phyloP scores from a whole-genome alignment of 177 flowering plant genomes.

The Tripterygium wilfordii region DNA sequence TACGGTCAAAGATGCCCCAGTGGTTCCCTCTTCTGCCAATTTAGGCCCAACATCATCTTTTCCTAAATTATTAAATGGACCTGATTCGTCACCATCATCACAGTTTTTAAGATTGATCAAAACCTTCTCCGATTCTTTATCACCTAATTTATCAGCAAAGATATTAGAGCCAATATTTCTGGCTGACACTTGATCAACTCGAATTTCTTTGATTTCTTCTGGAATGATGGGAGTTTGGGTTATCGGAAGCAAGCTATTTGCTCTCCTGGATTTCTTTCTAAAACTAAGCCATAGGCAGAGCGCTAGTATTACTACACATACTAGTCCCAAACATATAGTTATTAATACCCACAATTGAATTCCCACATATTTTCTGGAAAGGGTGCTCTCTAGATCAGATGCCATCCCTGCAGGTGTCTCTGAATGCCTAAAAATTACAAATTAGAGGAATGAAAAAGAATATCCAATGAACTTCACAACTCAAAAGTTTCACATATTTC shows the following conservation, averaged over 20 bases:
- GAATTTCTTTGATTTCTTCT: slow-evolving; percentile 67
- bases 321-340: slow-evolving; percentile 42
- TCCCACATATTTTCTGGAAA: slow-evolving; percentile 44
- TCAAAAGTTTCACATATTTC: too few relatives aligned
- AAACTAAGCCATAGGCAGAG: slow-evolving; percentile 46
- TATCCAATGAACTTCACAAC: neutral
- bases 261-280: slow-evolving; percentile 51
- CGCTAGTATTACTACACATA: slow-evolving; percentile 46
- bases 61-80: slow-evolving; percentile 43
- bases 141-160: slow-evolving; percentile 39
- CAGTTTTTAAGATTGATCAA: slow-evolving; percentile 34
- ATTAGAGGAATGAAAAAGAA: neutral
- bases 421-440: slow-evolving; percentile 9
- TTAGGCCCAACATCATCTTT: slow-evolving; percentile 43
- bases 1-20: slow-evolving; percentile 12
- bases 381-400: slow-evolving; percentile 38
- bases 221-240: slow-evolving; percentile 44
- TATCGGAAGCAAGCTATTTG: slow-evolving; percentile 32
- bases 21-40: slow-evolving; percentile 46
- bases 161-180: slow-evolving; percentile 19
- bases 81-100: slow-evolving; percentile 45
- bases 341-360: slow-evolving; percentile 65
- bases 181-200: slow-evolving; percentile 47
- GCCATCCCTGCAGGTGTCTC: slow-evolving; percentile 30
- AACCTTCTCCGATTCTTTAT: slow-evolving; percentile 51